Evolutionary conservation across 1,284 basidiomycete genomes (phyloP), one percentile per base, ranked within the genome.

Genomic region (Papiliotrema terrestris): DNA sequence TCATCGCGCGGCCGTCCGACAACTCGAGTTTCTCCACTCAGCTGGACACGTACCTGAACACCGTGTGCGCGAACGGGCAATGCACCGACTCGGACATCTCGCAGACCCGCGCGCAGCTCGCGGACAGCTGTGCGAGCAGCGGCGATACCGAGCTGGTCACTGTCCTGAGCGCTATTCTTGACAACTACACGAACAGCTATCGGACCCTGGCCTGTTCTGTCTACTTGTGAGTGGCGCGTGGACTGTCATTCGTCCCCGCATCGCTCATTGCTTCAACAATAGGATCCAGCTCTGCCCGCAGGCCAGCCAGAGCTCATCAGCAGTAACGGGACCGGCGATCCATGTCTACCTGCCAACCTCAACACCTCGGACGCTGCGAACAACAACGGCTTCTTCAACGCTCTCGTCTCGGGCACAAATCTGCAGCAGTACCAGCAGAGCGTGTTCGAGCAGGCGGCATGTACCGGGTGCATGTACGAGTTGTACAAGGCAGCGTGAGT

Each of bases 401-500:
- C 62, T 29, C 58, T 72, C 2, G 57, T 66, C 6, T 55, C 65
- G 17, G 67, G 67, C 0, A 58, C 47, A 3, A 53, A 62, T 20
- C 52, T 72, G n/a, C 45, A 58, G 14, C 57, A 65, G 35, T 72
- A 66, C 47, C 36, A 38, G 8, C 56, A 63, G 32, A 59, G 48
- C 5, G 66, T 70, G 1, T 72, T 68, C 49, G 54, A 49, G 8
- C 36, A 51, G 8, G 63, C 68, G 11, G 35, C 59, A 54, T 72
- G 69, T 50, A 63, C 61, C 2, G 69, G 69, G 23, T 72, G 69
- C 42, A 68, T 70, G 64, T 65, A 70, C 47, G 68, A 72, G 55
- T 52, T 72, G 54, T 70, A 64, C 56, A 72, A 72, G 52, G 60
- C 69, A 20, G 62, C 69, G 69, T 71, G 35, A 58, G 68, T 70